Percentiles rank a stretch among this genome's conserved stretches.
Evolutionary conservation across 202 grass and related monocot species (phyloP).

Genomic region (Schoenoplectus tabernaemontani): DNA sequence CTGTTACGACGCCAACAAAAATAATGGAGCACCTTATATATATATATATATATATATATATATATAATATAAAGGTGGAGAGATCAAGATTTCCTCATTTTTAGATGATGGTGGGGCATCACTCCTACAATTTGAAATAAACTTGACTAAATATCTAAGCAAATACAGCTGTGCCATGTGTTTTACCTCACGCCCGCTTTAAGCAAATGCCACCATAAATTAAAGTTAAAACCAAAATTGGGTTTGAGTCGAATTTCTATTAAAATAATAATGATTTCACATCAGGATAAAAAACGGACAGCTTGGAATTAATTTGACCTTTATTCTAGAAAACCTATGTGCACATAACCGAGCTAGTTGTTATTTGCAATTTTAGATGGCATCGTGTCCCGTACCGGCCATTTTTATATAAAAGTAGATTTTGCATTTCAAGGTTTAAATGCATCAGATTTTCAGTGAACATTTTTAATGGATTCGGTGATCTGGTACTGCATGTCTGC

Average conservation of each 20-base stretch:
- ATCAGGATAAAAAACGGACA: neutral
- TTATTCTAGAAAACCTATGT: neutral
- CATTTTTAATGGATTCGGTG: neutral
- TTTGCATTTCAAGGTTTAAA: neutral
- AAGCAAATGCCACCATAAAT: conserved; percentile 12
- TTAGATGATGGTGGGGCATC: conserved; percentile 1
- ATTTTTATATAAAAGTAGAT: neutral
- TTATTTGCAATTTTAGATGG: neutral
- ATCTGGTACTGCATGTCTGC: neutral
- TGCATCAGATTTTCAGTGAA: neutral
- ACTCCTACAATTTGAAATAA: neutral
- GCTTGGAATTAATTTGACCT: neutral
- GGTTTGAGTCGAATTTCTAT: neutral
- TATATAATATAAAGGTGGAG: neutral
- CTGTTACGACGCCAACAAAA: neutral
- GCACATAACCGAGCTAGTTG: neutral
- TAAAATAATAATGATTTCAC: neutral
- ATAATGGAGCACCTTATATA: neutral
- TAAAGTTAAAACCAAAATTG: conserved; percentile 1
- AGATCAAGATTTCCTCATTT: neutral
- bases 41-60: too few species aligned
- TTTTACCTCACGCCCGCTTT: neutral
- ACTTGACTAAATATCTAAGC: conserved; percentile 4
- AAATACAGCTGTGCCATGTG: conserved; percentile 3
- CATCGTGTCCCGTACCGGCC: neutral